These are phyloP conservation scores for Ophiobolus disseminans DNA, from an alignment of 2,329 filamentous ascomycete species.

Conservation along the genomic window DNA sequence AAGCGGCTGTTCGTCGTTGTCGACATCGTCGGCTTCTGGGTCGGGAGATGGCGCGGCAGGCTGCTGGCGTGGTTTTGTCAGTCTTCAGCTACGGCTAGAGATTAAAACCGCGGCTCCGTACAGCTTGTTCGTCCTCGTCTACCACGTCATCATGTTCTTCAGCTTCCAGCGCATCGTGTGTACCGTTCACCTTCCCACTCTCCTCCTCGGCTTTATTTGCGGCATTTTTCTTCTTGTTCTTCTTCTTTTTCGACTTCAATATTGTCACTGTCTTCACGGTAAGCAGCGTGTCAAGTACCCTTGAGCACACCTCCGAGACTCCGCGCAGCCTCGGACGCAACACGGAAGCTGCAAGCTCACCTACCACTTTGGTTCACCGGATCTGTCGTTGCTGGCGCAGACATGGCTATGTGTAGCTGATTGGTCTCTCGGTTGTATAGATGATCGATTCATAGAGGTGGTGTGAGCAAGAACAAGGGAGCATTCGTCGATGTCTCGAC, in stretches of 20 bases:
- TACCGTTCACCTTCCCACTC: conserved; percentile 36
- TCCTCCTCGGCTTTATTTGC: conserved; percentile 36
- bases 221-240: conserved; percentile 48
- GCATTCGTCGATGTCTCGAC: conserved; percentile 35
- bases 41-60: conserved; percentile 29
- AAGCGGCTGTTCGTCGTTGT: conserved; percentile 42
- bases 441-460: conserved; percentile 1
- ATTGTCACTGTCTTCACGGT: conserved; percentile 31
- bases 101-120: conserved; percentile 15
- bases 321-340: conserved; percentile 9
- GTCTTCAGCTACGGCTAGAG: neutral
- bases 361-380: conserved; percentile 45
- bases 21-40: conserved; percentile 44
- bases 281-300: conserved; percentile 13
- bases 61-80: conserved; percentile 28
- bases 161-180: conserved; percentile 27
- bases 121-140: conserved; percentile 45
- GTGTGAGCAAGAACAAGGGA: conserved; percentile 25
- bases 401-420: conserved; percentile 33
- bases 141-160: conserved; percentile 40
- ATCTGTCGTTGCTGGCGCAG: conserved; percentile 33
- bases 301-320: neutral
- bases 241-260: conserved; percentile 51
- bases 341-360: conserved; percentile 36
- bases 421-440: neutral